Evolutionary conservation across 1,139 yeast species (phyloP).

Genomic region (Pichiaceae sp.): DNA sequence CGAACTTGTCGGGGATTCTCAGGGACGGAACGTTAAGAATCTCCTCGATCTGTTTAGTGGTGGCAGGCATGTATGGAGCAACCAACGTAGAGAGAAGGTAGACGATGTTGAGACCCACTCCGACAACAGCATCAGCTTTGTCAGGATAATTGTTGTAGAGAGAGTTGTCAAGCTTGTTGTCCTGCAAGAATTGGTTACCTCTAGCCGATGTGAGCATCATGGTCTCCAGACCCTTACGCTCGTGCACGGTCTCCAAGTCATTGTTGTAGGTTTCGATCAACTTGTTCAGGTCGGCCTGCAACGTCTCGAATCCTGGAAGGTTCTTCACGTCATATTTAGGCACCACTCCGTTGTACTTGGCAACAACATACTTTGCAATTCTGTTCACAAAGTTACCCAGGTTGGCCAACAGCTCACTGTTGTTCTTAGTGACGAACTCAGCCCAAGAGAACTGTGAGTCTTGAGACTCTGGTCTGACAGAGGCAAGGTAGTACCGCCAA

Average conservation of each 20-base stretch:
- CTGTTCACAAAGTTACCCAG: constrained; percentile 96
- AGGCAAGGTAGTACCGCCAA: constrained; percentile 93
- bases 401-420: constrained; percentile 88
- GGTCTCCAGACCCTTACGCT: constrained; percentile 81
- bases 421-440: constrained; percentile 89
- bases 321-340: constrained; percentile 48
- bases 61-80: constrained; percentile 87
- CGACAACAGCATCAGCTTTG: constrained; percentile 86
- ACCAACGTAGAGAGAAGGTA: constrained; percentile 75
- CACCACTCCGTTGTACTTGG: constrained; percentile 86
- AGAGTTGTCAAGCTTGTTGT: constrained; percentile 86
- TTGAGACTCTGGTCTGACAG: constrained; percentile 89
- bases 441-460: constrained; percentile 97
- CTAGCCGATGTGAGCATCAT: constrained; percentile 90
- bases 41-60: constrained; percentile 57
- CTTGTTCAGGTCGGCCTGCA: constrained; percentile 51
- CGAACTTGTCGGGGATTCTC: constrained; percentile 69
- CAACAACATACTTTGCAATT: constrained; percentile 78
- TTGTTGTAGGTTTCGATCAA: constrained; percentile 55
- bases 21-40: constrained; percentile 80
- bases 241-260: constrained; percentile 70
- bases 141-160: constrained; percentile 69
- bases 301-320: constrained; percentile 36
- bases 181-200: constrained; percentile 93
- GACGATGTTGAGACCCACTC: constrained; percentile 81